Percentiles rank a stretch among this genome's conserved stretches.
Conservation (phyloP, 2,329 filamentous ascomycete genomes). For the Cordyceps cateniannulata region DNA sequence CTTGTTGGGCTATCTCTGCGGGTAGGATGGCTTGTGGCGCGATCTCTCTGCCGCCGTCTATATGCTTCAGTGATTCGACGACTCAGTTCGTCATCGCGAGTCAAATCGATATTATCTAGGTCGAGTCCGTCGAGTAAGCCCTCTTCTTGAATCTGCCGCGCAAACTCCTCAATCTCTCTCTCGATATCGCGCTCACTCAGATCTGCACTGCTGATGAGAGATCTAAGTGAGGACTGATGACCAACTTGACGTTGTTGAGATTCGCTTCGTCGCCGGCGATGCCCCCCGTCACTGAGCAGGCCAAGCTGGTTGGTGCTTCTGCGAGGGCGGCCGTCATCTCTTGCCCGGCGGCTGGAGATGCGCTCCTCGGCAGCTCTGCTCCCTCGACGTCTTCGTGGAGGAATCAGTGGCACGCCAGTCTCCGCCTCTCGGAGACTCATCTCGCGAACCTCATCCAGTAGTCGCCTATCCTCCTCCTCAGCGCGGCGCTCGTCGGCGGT, state of each 20-base stretch:
- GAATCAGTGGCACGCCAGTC: slow-evolving; percentile 33
- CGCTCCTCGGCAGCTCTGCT: slow-evolving; percentile 22
- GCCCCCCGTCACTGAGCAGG: slow-evolving; percentile 26
- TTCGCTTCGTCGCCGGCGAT: slow-evolving; percentile 35
- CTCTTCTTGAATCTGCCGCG: slow-evolving; percentile 82
- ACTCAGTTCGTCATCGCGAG: slow-evolving; percentile 82
- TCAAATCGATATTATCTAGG: slow-evolving; percentile 76
- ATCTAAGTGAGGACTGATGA: slow-evolving; percentile 84
- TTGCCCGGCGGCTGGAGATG: slow-evolving; percentile 24
- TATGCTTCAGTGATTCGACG: slow-evolving; percentile 88
- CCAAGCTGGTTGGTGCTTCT: slow-evolving; percentile 31
- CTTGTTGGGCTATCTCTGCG: slow-evolving; percentile 21
- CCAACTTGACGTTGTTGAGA: slow-evolving; percentile 60
- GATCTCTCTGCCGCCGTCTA: slow-evolving; percentile 63
- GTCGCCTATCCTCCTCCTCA: slow-evolving; percentile 60
- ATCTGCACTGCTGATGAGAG: slow-evolving; percentile 73
- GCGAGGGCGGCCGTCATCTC: slow-evolving; percentile 29
- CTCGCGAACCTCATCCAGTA: slow-evolving; percentile 66
- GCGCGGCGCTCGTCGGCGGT: slow-evolving; percentile 46
- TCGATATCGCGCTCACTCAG: slow-evolving; percentile 74
- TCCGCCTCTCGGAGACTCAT: slow-evolving; percentile 66
- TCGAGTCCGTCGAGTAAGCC: slow-evolving; percentile 84
- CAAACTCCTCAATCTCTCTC: slow-evolving; percentile 82
- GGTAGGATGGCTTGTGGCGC: slow-evolving; percentile 37
- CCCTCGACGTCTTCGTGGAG: neutral